Evolutionary conservation across 495 filamentous ascomycete species (phyloP).

Genomic region (Aspergillus taichungensis): DNA sequence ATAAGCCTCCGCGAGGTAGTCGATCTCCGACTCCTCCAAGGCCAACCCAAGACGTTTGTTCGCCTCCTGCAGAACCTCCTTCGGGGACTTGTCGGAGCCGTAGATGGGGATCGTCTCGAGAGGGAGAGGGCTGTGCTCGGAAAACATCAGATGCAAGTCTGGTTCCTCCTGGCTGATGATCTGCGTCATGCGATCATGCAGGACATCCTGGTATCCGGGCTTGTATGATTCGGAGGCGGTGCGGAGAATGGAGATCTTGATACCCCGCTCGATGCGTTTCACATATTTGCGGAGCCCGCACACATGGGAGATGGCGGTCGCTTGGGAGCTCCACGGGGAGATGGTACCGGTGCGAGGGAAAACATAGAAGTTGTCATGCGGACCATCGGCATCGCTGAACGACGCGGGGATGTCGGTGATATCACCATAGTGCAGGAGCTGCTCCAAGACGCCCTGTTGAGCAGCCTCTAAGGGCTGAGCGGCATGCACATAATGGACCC

Average conservation of each 20-base stretch:
- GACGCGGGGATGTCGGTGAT: slow-evolving; percentile 38
- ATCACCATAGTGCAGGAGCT: slow-evolving; percentile 57
- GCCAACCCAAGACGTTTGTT: slow-evolving; percentile 78
- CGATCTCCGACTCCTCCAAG: slow-evolving; percentile 79
- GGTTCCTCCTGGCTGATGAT: slow-evolving; percentile 56
- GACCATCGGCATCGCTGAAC: slow-evolving; percentile 32
- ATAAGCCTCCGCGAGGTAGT: slow-evolving; percentile 86
- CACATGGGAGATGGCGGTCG: slow-evolving; percentile 87
- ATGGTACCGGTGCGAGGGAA: slow-evolving; percentile 73
- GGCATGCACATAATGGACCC: slow-evolving; percentile 55
- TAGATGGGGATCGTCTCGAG: slow-evolving; percentile 67
- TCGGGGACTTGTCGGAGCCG: slow-evolving; percentile 48
- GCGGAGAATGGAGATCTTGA: slow-evolving; percentile 54
- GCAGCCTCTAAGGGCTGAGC: slow-evolving; percentile 28
- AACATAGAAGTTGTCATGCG: slow-evolving; percentile 54
- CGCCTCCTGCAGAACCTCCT: slow-evolving; percentile 66
- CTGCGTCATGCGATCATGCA: slow-evolving; percentile 95
- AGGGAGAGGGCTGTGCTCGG: slow-evolving; percentile 58
- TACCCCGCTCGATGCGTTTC: slow-evolving; percentile 79
- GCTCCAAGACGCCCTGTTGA: slow-evolving; percentile 42
- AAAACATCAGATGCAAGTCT: slow-evolving; percentile 66
- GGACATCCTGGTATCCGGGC: slow-evolving; percentile 54
- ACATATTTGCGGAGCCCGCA: slow-evolving; percentile 68
- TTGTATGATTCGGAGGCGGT: slow-evolving; percentile 25
- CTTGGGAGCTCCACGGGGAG: slow-evolving; percentile 95